phyloP scores from a whole-genome alignment of 2,329 filamentous ascomycete genomes.

The Trichoderma harzianum region DNA sequence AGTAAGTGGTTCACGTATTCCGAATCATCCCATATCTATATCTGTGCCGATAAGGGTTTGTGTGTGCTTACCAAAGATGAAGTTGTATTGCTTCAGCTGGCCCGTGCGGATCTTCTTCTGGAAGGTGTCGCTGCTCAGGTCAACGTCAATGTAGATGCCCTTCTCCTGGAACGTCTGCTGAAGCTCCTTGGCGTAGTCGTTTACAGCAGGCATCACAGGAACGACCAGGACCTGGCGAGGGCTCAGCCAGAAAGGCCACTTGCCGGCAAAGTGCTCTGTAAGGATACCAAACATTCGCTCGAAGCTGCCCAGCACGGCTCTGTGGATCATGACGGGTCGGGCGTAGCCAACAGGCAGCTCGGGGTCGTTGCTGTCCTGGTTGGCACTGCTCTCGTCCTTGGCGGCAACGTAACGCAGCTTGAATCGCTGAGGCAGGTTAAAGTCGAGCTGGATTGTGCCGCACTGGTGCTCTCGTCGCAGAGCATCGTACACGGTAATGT shows the following conservation, averaged over 20 bases:
- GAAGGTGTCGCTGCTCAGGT: slow-evolving; percentile 67
- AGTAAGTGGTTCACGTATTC: slow-evolving; percentile 18
- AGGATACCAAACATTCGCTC: slow-evolving; percentile 68
- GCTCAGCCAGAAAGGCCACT: slow-evolving; percentile 87
- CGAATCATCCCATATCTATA: background rate
- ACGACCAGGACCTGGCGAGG: slow-evolving; percentile 68
- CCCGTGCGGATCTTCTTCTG: slow-evolving; percentile 86
- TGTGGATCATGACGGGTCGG: slow-evolving; percentile 82
- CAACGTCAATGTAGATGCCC: slow-evolving; percentile 63
- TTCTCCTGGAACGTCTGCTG: slow-evolving; percentile 64
- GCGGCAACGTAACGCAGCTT: slow-evolving; percentile 50
- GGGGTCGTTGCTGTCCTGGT: slow-evolving; percentile 43
- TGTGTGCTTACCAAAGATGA: slow-evolving; percentile 62
- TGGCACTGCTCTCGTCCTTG: slow-evolving; percentile 41
- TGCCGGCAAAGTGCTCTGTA: slow-evolving; percentile 79
- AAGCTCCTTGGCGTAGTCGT: slow-evolving; percentile 74
- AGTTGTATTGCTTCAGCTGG: slow-evolving; percentile 79
- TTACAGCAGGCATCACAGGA: slow-evolving; percentile 70
- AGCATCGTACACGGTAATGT: slow-evolving; percentile 89
- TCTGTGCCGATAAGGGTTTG: background rate
- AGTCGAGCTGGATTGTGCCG: slow-evolving; percentile 90
- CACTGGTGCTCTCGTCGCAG: slow-evolving; percentile 62
- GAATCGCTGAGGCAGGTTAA: slow-evolving; percentile 60
- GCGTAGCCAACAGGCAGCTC: slow-evolving; percentile 66
- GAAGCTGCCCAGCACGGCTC: slow-evolving; percentile 72